These are phyloP conservation scores for Penicillium sp. DNA, from an alignment of 2,329 filamentous ascomycete genomes.

Conservation along the genomic window DNA sequence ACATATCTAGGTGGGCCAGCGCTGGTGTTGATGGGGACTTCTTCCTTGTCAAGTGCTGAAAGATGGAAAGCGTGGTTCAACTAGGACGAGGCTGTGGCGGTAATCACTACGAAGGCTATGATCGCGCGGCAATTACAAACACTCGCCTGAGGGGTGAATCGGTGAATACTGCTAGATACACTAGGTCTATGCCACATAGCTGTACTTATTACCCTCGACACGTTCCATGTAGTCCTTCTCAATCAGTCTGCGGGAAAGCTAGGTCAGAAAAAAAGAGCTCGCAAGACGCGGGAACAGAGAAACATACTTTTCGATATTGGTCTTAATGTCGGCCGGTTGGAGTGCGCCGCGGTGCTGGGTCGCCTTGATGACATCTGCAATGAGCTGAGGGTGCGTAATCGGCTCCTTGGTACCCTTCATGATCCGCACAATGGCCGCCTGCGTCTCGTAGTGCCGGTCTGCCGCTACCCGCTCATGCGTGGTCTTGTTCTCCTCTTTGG, in stretches of 20 bases:
- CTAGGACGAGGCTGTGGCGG: not conserved
- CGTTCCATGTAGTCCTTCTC: slow-evolving; percentile 93
- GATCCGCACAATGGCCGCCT: slow-evolving; percentile 93
- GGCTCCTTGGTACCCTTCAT: slow-evolving; percentile 96
- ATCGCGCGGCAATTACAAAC: not conserved
- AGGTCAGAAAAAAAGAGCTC: not conserved
- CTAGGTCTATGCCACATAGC: slow-evolving; percentile 61
- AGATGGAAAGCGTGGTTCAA: not conserved
- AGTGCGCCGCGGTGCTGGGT: slow-evolving; percentile 84
- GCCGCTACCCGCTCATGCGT: slow-evolving; percentile 87
- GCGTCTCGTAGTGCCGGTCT: slow-evolving; percentile 92
- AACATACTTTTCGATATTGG: slow-evolving; percentile 88
- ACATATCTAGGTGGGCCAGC: too few relatives aligned
- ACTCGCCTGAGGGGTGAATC: not conserved
- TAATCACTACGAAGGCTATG: not conserved
- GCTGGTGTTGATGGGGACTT: too few relatives aligned
- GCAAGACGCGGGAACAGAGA: not conserved
- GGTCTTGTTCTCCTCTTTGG: slow-evolving; percentile 88
- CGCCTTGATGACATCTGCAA: slow-evolving; percentile 87
- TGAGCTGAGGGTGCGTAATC: slow-evolving; percentile 81
- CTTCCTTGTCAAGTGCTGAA: not conserved
- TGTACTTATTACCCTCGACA: slow-evolving; percentile 65
- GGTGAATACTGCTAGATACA: not conserved
- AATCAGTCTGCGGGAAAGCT: slow-evolving; percentile 60
- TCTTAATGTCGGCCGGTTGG: slow-evolving; percentile 86